Evolutionary conservation across 768 basidiomycete genomes (phyloP), one percentile per base, ranked within the genome.

Genomic region (Leccinum broughii): DNA sequence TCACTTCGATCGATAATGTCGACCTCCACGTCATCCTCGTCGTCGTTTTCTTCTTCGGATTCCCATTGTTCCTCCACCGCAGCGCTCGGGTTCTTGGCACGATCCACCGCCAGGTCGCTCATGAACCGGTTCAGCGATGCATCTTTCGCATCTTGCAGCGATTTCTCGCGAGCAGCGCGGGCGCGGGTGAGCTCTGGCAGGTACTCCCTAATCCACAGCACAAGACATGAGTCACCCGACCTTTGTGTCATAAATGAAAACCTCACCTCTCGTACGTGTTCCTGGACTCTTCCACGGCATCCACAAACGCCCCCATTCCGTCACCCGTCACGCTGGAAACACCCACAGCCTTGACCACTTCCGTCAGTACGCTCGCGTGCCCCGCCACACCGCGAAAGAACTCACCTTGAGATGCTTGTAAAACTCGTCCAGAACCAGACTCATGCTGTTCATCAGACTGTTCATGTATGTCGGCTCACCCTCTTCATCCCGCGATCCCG

Each of bases 381-480:
- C 22, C 22, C 48, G 37, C 9, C 22, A 22, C 22, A 37, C 11
- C n/a, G 17, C 41, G 2, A 20, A 20, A 46, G 14, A 24, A 54
- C 83, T 44, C 54, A 93, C 95, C 80, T 92, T 93, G 56, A 99
- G 78, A 65, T 97, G 90, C 75, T 95, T 93, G 77, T 99, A 99
- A 68, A 99, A 99, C 70, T 98, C 97, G 69, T 99, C 97, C 56
- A 99, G 76, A 7, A 99, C 96, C 55, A 99, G 76, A 72, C 95
- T 95, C 97, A 99, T 98, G 71, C 92, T 94, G 65, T 96, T 94
- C 96, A 98, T 99, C 64, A 99, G 78, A 71, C 93, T 95, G 72
- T 93, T 95, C 95, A 98, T 97, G 74, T 98, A 98, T 44, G 91
- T 95, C 52, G 93, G 92, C 70, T 96, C 97, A 54, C 92, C 95